These are phyloP conservation scores for Didymella sp. DNA, from an alignment of 2,329 filamentous ascomycete genomes.

Conservation along the genomic window DNA sequence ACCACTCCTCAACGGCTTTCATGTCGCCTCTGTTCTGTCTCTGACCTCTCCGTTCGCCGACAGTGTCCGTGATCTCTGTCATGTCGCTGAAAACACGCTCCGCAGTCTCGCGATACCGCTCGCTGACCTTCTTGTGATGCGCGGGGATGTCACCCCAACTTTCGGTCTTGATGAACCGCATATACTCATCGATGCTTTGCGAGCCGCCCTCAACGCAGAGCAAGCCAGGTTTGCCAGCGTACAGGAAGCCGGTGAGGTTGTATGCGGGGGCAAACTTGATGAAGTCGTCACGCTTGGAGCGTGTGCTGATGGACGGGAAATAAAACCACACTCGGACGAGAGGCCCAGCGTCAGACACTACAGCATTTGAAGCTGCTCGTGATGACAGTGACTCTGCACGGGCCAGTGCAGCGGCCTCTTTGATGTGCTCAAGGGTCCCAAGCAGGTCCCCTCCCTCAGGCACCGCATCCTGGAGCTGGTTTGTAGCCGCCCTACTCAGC, in stretches of 20 bases:
- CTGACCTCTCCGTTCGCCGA: conserved; percentile 58
- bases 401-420: conserved; percentile 22
- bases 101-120: conserved; percentile 57
- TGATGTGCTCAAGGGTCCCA: conserved; percentile 32
- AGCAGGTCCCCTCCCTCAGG: conserved; percentile 26
- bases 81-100: conserved; percentile 61
- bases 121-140: conserved; percentile 68
- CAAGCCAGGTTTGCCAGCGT: conserved; percentile 66
- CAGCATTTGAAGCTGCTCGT: background rate
- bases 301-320: conserved; percentile 67
- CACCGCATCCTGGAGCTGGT: conserved; percentile 21
- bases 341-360: conserved; percentile 3
- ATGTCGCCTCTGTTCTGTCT: conserved; percentile 62
- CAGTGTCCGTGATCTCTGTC: conserved; percentile 61
- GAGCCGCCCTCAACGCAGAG: conserved; percentile 61
- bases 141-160: conserved; percentile 69
- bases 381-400: conserved; percentile 1
- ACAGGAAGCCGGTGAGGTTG: conserved; percentile 64
- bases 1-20: conserved; percentile 61
- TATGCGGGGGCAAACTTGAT: conserved; percentile 62
- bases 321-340: conserved; percentile 68
- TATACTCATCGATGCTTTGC: conserved; percentile 62
- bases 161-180: conserved; percentile 69
- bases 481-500: conserved; percentile 32
- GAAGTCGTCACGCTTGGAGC: conserved; percentile 65